Evolutionary conservation across 2,329 filamentous ascomycete genomes (phyloP), one percentile per base, ranked within the genome.

Genomic region (Neofusicoccum sp.): DNA sequence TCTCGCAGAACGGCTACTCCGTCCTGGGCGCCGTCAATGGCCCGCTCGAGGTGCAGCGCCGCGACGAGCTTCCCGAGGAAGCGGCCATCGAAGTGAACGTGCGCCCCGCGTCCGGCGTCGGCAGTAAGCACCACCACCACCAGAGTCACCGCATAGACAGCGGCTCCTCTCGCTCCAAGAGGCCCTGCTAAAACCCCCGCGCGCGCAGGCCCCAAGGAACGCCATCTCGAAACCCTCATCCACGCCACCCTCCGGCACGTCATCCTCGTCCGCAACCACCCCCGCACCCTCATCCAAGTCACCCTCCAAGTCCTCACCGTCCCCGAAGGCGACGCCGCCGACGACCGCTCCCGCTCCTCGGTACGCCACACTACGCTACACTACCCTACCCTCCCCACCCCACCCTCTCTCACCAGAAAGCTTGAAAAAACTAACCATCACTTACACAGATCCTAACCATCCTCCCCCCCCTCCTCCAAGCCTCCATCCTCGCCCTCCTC

Each of bases 1-100:
- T 91, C 73, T 86, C 89, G 2, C 83, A 87, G 68, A 82, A 85
- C 61, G 90, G 91, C 51, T 96, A 92, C 75, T 88, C 87, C 45
- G 84, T 98, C 65, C 85, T 96, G 58, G 90, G 89, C 60, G 88
- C 91, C 12, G 91, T 96, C 66, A 98, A 96, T 76, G 95, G 93
- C 0, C 95, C 95, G 14, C 86, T 98, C 66, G 95, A 99, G 78
- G 91, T 93, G 14, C 86, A 87, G 67, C 86, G 93, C 69, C 86
- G 91, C 69, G 93, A 99, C 72, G 91, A 98, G 74, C 86, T 95
- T 66, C 89, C 95, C 6, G 93, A 96, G 75, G 92, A 97, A 78
- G 91, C 93, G 30, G 86, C 89, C 53, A 82, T 99, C 65, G 95
- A 98, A 76, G 90, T 99, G 61, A 87, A 93, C 72, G 85, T 99